Evolutionary conservation across 2,329 filamentous ascomycete species (phyloP).

Genomic region (Pyricularia pennisetigena): DNA sequence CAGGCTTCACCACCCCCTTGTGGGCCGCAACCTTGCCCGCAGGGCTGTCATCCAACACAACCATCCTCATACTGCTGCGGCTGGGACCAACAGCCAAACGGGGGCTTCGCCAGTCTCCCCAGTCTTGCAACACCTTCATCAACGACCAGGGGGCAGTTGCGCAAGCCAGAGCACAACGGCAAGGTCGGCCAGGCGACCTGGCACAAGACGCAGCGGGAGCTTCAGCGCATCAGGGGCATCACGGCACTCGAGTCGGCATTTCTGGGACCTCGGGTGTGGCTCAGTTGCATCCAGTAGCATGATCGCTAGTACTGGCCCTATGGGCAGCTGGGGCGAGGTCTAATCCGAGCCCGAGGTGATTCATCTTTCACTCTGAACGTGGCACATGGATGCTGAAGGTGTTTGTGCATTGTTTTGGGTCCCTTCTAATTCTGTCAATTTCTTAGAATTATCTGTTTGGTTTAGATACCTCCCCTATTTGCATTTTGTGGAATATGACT

Average conservation of each 20-base stretch:
- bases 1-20: slow-evolving; percentile 79
- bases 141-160: slow-evolving; percentile 66
- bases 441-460: not conserved
- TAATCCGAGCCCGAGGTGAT: slow-evolving; percentile 20
- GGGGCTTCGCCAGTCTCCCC: not conserved
- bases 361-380: not conserved
- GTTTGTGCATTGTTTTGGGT: not conserved
- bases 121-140: slow-evolving; percentile 36
- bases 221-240: slow-evolving; percentile 52
- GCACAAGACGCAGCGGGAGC: slow-evolving; percentile 48
- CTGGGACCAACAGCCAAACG: not conserved
- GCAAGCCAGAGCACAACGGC: slow-evolving; percentile 68
- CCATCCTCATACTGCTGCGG: slow-evolving; percentile 24
- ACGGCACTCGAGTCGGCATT: slow-evolving; percentile 73
- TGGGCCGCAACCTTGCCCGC: slow-evolving; percentile 37
- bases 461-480: not conserved
- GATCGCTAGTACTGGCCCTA: slow-evolving; percentile 54
- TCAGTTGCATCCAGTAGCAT: slow-evolving; percentile 68
- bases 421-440: not conserved
- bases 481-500: not conserved
- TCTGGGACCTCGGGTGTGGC: slow-evolving; percentile 73
- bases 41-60: not conserved
- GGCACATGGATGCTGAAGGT: no score
- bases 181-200: slow-evolving; percentile 16
- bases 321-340: slow-evolving; percentile 74